Conservation (phyloP, 179 eudicot genomes). For the Drosera spatulata region DNA sequence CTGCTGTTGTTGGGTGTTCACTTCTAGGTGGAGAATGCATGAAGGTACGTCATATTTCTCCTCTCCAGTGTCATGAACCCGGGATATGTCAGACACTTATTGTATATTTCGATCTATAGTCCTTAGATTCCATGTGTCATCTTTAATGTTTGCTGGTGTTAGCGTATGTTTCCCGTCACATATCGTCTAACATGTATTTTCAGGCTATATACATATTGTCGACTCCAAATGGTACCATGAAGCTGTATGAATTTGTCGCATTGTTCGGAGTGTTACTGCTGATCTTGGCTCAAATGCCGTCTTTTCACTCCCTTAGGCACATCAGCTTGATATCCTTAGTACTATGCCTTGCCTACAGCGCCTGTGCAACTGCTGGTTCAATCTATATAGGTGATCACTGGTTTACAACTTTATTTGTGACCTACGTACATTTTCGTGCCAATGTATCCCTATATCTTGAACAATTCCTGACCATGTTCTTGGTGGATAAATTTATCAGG, state of each 20-base stretch:
- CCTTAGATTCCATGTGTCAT: too few species aligned
- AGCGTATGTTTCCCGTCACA: too few species aligned
- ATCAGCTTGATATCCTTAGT: conserved; percentile 55
- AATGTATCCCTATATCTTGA: too few species aligned
- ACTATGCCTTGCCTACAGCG: conserved; percentile 52
- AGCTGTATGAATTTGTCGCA: conserved; percentile 39
- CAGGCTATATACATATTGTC: conserved; percentile 45
- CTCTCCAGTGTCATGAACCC: too few species aligned
- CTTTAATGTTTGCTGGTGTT: too few species aligned
- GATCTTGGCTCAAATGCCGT: conserved; percentile 65
- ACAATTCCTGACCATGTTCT: background rate
- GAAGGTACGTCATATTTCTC: conserved; percentile 26
- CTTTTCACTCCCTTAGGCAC: conserved; percentile 74
- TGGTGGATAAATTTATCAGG: conserved; percentile 21
- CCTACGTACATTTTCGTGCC: too few species aligned
- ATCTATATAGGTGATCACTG: conserved; percentile 38
- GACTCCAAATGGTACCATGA: conserved; percentile 40
- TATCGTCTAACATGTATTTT: background rate
- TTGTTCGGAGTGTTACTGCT: conserved; percentile 47
- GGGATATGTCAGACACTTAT: too few species aligned
- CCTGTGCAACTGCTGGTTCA: conserved; percentile 57
- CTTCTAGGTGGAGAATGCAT: conserved; percentile 64
- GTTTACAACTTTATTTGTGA: too few species aligned
- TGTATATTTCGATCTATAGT: too few species aligned
- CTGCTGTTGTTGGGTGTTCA: conserved; percentile 38